Evolutionary conservation across 352 stramenopile genomes (phyloP).

Genomic region (Globisporangium spinosum): DNA sequence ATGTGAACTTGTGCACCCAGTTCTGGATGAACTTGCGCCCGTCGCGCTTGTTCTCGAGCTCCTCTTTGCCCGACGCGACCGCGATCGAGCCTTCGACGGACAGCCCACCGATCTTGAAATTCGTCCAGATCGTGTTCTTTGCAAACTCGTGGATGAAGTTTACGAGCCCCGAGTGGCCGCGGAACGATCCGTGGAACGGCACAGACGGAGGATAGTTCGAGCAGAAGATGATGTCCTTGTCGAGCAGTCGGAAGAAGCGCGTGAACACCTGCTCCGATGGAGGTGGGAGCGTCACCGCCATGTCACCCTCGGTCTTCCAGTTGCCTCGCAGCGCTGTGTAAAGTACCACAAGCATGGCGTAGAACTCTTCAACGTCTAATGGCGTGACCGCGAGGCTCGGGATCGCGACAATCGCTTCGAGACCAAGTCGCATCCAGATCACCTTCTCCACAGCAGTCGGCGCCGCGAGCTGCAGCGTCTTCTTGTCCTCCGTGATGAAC

Average conservation of each 20-base stretch:
- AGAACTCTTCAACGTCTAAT: conserved; percentile 88
- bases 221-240: conserved; percentile 86
- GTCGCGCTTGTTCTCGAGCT: conserved; percentile 84
- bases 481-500: conserved; percentile 88
- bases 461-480: conserved; percentile 72
- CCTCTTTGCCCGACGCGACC: conserved; percentile 80
- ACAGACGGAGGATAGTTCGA: conserved; percentile 87
- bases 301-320: conserved; percentile 83
- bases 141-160: conserved; percentile 80
- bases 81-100: conserved; percentile 82
- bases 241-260: conserved; percentile 80
- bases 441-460: conserved; percentile 81
- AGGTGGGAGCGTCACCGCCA: conserved; percentile 82
- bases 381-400: conserved; percentile 73
- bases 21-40: conserved; percentile 85
- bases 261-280: conserved; percentile 86
- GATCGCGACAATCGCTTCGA: conserved; percentile 84
- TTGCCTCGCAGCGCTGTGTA: conserved; percentile 78
- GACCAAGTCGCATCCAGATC: conserved; percentile 84
- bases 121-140: conserved; percentile 74
- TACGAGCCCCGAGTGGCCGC: conserved; percentile 66
- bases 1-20: conserved; percentile 90
- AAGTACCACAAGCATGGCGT: conserved; percentile 85
- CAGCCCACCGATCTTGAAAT: conserved; percentile 84
- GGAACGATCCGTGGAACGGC: conserved; percentile 83